Evolutionary conservation across 2,329 filamentous ascomycete genomes (phyloP).

Genomic region (Tolypocladium ovalisporum): DNA sequence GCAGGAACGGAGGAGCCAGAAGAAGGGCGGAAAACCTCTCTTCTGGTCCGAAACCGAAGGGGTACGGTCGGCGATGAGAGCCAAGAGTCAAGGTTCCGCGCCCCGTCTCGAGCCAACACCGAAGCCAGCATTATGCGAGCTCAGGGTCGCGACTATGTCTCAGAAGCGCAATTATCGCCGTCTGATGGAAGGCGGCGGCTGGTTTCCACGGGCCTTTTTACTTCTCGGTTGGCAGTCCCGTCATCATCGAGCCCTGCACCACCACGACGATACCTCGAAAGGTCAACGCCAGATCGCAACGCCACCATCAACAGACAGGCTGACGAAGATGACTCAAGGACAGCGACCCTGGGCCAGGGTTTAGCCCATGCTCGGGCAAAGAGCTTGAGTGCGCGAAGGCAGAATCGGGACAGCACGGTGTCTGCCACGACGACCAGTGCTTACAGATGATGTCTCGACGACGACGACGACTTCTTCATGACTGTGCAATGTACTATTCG

Average conservation of each 20-base stretch:
- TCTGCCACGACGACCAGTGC: slow-evolving; percentile 21
- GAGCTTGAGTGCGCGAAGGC: slow-evolving; percentile 32
- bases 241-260: slow-evolving; percentile 25
- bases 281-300: slow-evolving; percentile 30
- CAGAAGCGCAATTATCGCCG: slow-evolving; percentile 22
- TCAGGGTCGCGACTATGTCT: slow-evolving; percentile 14
- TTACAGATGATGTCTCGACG: slow-evolving; percentile 31
- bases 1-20: slow-evolving; percentile 37
- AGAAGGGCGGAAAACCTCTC: slow-evolving; percentile 30
- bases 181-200: slow-evolving; percentile 34
- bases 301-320: slow-evolving; percentile 12
- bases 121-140: slow-evolving; percentile 34
- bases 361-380: slow-evolving; percentile 30
- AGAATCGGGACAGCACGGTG: slow-evolving; percentile 30
- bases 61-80: slow-evolving; percentile 36
- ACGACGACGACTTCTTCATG: slow-evolving; percentile 18
- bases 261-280: slow-evolving; percentile 38
- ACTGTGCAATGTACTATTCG: slow-evolving; percentile 10
- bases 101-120: slow-evolving; percentile 47
- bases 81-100: slow-evolving; percentile 38
- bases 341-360: slow-evolving; percentile 31
- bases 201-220: slow-evolving; percentile 33
- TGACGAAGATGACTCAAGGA: slow-evolving; percentile 21
- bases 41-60: slow-evolving; percentile 34
- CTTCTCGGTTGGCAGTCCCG: slow-evolving; percentile 32